These are phyloP conservation scores for Epipyxis sp. DNA, from an alignment of 108 stramenopile species.

Conservation along the genomic window DNA sequence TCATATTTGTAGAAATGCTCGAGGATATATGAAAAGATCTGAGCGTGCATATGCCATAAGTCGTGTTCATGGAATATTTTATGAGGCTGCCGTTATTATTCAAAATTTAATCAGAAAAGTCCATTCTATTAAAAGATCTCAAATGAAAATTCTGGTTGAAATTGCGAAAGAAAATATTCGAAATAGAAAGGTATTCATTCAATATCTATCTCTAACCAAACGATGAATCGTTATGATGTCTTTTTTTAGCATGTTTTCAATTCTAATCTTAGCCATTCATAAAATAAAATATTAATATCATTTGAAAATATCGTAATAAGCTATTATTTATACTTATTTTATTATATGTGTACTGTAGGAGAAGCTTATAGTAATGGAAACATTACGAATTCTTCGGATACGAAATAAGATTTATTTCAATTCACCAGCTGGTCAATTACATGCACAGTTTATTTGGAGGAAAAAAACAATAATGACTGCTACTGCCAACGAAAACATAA, in stretches of 20 bases:
- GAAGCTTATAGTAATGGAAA: not conserved
- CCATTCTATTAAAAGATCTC: not conserved
- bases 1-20: slow-evolving; percentile 1
- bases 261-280: not conserved
- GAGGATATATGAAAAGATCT: not conserved
- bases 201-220: not conserved
- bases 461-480: no score
- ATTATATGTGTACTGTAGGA: not conserved
- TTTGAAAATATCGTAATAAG: not conserved
- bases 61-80: not conserved
- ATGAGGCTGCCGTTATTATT: not conserved
- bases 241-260: no score
- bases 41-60: not conserved
- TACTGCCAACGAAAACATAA: no score
- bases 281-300: not conserved
- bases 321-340: not conserved
- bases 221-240: no score
- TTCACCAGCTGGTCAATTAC: no score
- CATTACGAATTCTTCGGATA: no score
- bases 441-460: no score
- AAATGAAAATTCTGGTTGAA: not conserved
- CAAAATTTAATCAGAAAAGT: not conserved
- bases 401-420: no score
- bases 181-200: not conserved
- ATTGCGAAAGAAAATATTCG: not conserved